A percentile compares a stretch with the other conserved stretches of the same genome.
These are phyloP conservation scores for Yamadazyma tumulicola DNA, from an alignment of 805 yeast species.

Conservation along the genomic window DNA sequence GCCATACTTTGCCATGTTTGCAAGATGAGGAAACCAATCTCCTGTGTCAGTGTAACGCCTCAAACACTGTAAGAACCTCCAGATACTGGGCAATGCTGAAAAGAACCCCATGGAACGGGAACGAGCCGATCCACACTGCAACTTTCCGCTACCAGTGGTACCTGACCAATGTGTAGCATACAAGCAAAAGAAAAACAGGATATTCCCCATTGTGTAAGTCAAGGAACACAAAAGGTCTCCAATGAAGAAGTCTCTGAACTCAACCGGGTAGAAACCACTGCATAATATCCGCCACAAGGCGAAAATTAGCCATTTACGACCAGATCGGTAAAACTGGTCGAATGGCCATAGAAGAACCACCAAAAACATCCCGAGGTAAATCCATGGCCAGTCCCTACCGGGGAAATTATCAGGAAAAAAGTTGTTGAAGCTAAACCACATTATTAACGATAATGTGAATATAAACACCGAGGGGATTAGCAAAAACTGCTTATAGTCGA, in stretches of 20 bases:
- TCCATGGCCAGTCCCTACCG: conserved; percentile 77
- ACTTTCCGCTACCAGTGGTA: conserved; percentile 36
- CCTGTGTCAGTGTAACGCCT: conserved; percentile 92
- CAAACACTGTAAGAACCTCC: conserved; percentile 88
- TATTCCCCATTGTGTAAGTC: conserved; percentile 82
- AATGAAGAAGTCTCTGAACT: conserved; percentile 86
- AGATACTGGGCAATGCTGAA: conserved; percentile 77
- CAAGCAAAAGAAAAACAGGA: conserved; percentile 81
- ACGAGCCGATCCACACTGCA: conserved; percentile 68
- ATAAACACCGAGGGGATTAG: conserved; percentile 61
- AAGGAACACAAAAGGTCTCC: conserved; percentile 90
- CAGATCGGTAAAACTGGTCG: conserved; percentile 49
- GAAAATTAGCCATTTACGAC: conserved; percentile 75
- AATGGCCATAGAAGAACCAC: conserved; percentile 59
- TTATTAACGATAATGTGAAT: conserved; percentile 54
- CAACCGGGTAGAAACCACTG: conserved; percentile 92
- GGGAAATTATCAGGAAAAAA: conserved; percentile 61
- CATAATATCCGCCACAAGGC: conserved; percentile 69
- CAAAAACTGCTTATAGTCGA: conserved; percentile 64
- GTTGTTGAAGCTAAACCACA: conserved; percentile 73
- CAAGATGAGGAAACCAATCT: conserved; percentile 94
- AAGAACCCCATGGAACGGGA: conserved; percentile 81
- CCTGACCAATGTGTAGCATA: conserved; percentile 72
- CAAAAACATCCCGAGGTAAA: conserved; percentile 56
- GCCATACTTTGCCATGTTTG: conserved; percentile 78